These are phyloP conservation scores for Apiotrichum gracile DNA, from an alignment of 1,284 basidiomycete genomes.

Conservation along the genomic window DNA sequence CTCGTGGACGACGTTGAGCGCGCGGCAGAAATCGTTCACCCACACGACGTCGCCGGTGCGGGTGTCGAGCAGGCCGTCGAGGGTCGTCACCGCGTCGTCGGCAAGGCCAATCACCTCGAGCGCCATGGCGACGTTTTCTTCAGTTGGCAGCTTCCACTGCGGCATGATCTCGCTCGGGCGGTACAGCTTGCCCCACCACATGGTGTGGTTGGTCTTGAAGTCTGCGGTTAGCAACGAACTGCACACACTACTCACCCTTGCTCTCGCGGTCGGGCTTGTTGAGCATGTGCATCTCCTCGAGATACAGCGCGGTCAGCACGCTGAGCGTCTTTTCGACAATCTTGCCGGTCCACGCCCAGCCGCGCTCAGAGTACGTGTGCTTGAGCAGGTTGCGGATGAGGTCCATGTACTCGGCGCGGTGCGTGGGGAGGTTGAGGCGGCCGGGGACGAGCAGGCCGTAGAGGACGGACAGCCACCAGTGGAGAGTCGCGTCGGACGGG, in stretches of 20 bases:
- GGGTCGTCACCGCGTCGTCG: conserved; percentile 59
- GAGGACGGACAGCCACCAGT: conserved; percentile 61
- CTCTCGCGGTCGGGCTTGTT: conserved; percentile 77
- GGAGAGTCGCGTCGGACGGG: conserved; percentile 83
- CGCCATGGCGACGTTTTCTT: conserved; percentile 65
- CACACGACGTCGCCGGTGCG: conserved; percentile 59
- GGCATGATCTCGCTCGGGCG: conserved; percentile 72
- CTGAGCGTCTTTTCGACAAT: conserved; percentile 72
- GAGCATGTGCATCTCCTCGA: conserved; percentile 73
- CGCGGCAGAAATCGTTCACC: conserved; percentile 92
- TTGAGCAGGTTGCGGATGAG: conserved; percentile 67
- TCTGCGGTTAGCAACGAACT: conserved; percentile 47
- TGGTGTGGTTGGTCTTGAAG: conserved; percentile 66
- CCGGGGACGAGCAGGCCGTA: conserved; percentile 37
- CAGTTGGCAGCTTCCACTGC: conserved; percentile 67
- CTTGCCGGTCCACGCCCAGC: conserved; percentile 74
- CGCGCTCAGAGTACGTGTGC: conserved; percentile 80
- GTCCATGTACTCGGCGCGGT: conserved; percentile 49
- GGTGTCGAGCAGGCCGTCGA: conserved; percentile 60
- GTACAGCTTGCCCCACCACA: conserved; percentile 79
- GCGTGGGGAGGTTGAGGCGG: conserved; percentile 23
- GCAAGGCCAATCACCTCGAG: conserved; percentile 61
- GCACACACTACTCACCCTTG: conserved; percentile 39
- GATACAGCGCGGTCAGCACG: conserved; percentile 72
- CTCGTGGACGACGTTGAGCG: conserved; percentile 44